Percentiles rank a stretch among this genome's conserved stretches.
Conservation (phyloP, 371 early-diverging fungal genomes). For the Umbelopsis sp. region DNA sequence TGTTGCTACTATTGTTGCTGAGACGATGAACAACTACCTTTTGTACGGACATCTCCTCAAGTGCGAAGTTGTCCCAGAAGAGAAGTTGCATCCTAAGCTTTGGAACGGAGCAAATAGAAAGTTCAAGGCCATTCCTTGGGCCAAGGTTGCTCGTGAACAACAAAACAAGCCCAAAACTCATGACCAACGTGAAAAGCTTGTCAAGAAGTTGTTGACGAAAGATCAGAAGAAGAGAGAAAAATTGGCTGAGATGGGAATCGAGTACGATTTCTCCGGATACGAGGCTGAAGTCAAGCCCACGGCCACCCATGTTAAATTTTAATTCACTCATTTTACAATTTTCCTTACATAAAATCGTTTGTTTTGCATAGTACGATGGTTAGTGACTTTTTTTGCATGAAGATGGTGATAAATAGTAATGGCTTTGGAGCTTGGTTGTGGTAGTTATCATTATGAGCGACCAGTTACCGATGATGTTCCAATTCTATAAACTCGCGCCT, state of each 20-base stretch:
- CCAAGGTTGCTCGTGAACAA: constrained; percentile 52
- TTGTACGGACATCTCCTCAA: constrained; percentile 80
- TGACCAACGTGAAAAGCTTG: constrained; percentile 44
- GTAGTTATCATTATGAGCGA: no score
- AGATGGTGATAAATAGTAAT: neutral
- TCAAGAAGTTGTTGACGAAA: constrained; percentile 46
- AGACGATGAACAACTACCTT: constrained; percentile 96
- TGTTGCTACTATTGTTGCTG: constrained; percentile 89
- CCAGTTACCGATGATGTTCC: no score
- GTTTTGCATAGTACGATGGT: neutral
- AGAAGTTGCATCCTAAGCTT: constrained; percentile 71
- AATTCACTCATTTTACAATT: constrained; percentile 4
- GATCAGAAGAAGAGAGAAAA: constrained; percentile 62
- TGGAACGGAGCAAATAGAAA: constrained; percentile 68
- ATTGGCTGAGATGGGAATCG: constrained; percentile 71
- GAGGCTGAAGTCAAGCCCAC: constrained; percentile 22
- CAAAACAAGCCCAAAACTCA: constrained; percentile 61
- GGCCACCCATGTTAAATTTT: constrained; percentile 20
- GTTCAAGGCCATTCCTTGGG: constrained; percentile 62
- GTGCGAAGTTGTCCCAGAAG: constrained; percentile 72
- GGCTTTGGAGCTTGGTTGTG: no score
- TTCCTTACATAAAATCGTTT: neutral
- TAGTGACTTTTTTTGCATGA: neutral
- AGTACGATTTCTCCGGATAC: constrained; percentile 82
- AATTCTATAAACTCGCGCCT: neutral